Evolutionary conservation across 345 rosid genomes (phyloP).

Genomic region (Eucalyptus cloeziana): DNA sequence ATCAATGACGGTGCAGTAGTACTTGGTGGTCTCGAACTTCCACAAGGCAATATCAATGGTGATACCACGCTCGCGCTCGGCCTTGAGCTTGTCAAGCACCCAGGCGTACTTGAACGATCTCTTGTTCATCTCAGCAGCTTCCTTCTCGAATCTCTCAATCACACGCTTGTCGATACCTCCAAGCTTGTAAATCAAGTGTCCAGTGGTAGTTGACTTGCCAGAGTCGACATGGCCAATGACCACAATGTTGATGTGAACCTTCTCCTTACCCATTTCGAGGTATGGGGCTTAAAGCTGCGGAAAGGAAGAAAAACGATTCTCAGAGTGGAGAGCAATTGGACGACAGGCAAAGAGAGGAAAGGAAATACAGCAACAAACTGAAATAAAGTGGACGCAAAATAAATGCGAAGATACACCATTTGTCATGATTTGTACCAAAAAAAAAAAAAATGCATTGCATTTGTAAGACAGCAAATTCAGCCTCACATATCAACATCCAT

Average conservation of each 20-base stretch:
- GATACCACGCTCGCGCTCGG: constrained; percentile 93
- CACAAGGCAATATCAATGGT: constrained; percentile 88
- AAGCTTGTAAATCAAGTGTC: constrained; percentile 89
- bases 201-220: constrained; percentile 74
- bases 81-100: constrained; percentile 97
- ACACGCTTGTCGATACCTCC: constrained; percentile 88
- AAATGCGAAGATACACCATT: not conserved
- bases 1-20: constrained; percentile 90
- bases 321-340: not conserved
- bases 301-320: not conserved
- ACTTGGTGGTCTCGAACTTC: constrained; percentile 88
- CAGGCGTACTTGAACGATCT: constrained; percentile 81
- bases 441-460: not conserved
- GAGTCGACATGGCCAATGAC: constrained; percentile 78
- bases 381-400: not conserved
- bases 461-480: not conserved
- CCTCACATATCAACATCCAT: not conserved
- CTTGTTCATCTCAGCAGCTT: constrained; percentile 87
- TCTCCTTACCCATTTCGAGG: constrained; percentile 56
- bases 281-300: not conserved
- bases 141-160: constrained; percentile 71
- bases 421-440: not conserved
- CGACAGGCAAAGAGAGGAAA: not conserved
- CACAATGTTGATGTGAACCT: constrained; percentile 59
- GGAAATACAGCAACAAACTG: not conserved